These are phyloP conservation scores for Nyctanthes arbortristis DNA, from an alignment of 257 asterid species.

Conservation along the genomic window DNA sequence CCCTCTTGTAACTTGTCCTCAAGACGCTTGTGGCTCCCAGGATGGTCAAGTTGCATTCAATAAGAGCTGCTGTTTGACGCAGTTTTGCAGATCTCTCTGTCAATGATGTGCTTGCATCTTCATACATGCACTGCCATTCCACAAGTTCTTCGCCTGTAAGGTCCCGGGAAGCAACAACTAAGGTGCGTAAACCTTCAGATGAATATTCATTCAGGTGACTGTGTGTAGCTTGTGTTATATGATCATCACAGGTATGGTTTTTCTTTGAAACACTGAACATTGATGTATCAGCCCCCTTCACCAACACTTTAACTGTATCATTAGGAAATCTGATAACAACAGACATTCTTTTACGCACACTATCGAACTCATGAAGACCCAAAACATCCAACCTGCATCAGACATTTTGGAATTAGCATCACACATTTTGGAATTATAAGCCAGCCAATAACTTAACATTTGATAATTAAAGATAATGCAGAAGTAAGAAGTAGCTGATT, in stretches of 20 bases:
- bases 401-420: no score
- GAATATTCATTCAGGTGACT: conserved; percentile 81
- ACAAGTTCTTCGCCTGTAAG: conserved; percentile 70
- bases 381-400: conserved; percentile 90
- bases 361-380: conserved; percentile 98
- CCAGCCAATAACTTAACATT: conserved; percentile 4
- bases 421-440: conserved; percentile 21
- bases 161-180: conserved; percentile 83
- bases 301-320: conserved; percentile 78
- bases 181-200: conserved; percentile 93
- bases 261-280: conserved; percentile 74
- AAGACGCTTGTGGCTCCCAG: conserved; percentile 95
- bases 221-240: conserved; percentile 49
- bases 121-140: conserved; percentile 92
- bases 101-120: conserved; percentile 95
- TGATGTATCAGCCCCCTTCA: conserved; percentile 96
- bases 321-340: conserved; percentile 85
- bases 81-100: conserved; percentile 82
- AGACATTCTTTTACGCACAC: conserved; percentile 98
- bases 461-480: neutral
- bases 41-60: conserved; percentile 82
- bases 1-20: conserved; percentile 98
- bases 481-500: neutral
- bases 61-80: conserved; percentile 85
- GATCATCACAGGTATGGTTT: conserved; percentile 43